Base-by-base conservation (phyloP, 768 basidiomycete species). In the Pisolithus marmoratus region DNA sequence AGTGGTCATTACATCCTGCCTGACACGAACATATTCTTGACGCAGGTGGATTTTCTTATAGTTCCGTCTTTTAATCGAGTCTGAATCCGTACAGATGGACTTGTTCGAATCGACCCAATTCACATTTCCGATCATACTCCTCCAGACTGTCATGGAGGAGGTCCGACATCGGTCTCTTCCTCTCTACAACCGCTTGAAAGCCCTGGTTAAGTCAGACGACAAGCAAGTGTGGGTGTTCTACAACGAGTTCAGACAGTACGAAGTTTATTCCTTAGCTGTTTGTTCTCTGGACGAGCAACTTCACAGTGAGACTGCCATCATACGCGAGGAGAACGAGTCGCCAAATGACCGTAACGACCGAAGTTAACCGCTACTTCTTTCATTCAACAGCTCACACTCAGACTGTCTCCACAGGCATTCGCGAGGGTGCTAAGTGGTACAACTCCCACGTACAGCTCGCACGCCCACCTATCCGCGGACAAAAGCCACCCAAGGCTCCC, bases 81-180 rank as follows among this genome's bases (percentile, higher is more conserved):
- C 8, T 5, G 15, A 23, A 6, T 9, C 11, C 15, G 8, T 46
- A 5, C 59, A 96, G 90, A 97, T 98, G 89, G 96, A 99, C 69
- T 76, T 98, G 48, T 74, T 98, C 37, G 89, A 93, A 66, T 90
- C 88, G 0, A 71, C 78, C 2, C 72, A 83, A 1, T 90, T 94
- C 60, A 77, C 71, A 0, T 74, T 86, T 1, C 92, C 94, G 0
- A 83, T 97, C 49, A 85, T 99, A 50, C 73, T 99, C 22, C 80
- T 96, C 2, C 95, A 98, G 70, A 99, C 95, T 0, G 94, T 97
- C 2, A 74, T 98, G 48, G 90, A 96, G 58, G 96, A 99, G 81
- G 93, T 97, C 53, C 80, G 95, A 52, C 96, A 98, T 65, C 80
- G 96, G 19, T 93, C 90, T 1, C 71, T 98, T 23, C 95, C 95